Evolutionary conservation across 75 land plant genomes (phyloP), one percentile per base, ranked within the genome.

Genomic region (Isoetes taiwanensis): DNA sequence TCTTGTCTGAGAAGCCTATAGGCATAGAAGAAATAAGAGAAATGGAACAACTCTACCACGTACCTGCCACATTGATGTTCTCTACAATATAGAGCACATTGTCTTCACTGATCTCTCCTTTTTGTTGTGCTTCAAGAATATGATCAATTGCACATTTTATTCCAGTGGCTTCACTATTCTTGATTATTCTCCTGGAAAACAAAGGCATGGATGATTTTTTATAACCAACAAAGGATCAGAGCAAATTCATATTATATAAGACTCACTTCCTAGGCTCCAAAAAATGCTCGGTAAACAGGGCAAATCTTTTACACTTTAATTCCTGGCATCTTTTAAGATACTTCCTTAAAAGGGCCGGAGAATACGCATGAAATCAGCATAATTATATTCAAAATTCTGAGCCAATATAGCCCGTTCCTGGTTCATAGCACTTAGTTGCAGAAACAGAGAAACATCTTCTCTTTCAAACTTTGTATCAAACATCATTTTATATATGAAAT

Each of bases 1-100:
- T n/a, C n/a, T n/a, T n/a, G n/a, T n/a, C n/a, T n/a, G n/a, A n/a
- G n/a, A n/a, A n/a, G n/a, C n/a, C n/a, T n/a, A n/a, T n/a, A n/a
- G n/a, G n/a, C n/a, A n/a, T n/a, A n/a, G n/a, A n/a, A n/a, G n/a
- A n/a, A n/a, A n/a, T n/a, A n/a, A n/a, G n/a, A n/a, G n/a, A n/a
- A n/a, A n/a, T n/a, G n/a, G n/a, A n/a, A n/a, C n/a, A n/a, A n/a
- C n/a, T n/a, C n/a, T n/a, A n/a, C n/a, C 39, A 37, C 59, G 3
- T 21, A 80, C 81, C 81, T 25, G 96, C 96, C n/a, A 85, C 96
- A 56, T 90, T 90, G 41, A 90, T 82, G 80, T 90, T 90, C 64
- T 90, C 91, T 1, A 90, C 79, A 32, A 90, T 85, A 76, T 85
- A 85, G 26, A 90, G 77, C 2, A 85, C 91, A 34, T 82, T 85